Percentiles rank a stretch among this genome's conserved stretches.
phyloP scores from a whole-genome alignment of 163 green algal species.

The Scenedesmus sp. region DNA sequence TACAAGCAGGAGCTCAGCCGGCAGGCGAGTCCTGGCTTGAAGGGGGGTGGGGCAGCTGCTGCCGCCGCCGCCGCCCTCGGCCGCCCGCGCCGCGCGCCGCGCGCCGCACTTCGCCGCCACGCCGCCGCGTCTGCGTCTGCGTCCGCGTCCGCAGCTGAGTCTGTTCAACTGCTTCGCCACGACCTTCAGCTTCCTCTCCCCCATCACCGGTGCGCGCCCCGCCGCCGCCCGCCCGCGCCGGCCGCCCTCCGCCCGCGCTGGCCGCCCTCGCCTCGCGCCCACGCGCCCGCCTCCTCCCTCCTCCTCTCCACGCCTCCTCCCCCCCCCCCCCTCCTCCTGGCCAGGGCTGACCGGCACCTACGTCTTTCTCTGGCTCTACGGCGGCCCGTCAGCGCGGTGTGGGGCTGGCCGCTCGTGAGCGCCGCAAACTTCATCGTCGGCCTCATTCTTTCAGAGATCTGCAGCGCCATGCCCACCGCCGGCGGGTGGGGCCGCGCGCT shows the following conservation, averaged over 20 bases:
- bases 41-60: too few relatives aligned
- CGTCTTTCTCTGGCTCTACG: conserved; percentile 41
- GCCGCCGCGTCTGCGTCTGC: too few relatives aligned
- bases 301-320: too few relatives aligned
- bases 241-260: not conserved
- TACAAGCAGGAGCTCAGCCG: conserved; percentile 62
- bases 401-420: conserved; percentile 52
- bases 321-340: not conserved
- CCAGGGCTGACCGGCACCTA: conserved; percentile 53
- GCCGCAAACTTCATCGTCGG: conserved; percentile 50
- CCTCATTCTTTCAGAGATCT: conserved; percentile 52
- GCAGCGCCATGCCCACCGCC: conserved; percentile 44
- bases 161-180: conserved; percentile 56
- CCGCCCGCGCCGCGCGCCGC: too few relatives aligned
- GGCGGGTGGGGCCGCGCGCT: too few relatives aligned
- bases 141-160: conserved; percentile 48
- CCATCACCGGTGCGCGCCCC: conserved; percentile 38
- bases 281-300: not conserved
- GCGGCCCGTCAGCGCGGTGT: conserved; percentile 45
- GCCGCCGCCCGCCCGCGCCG: not conserved
- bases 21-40: too few relatives aligned
- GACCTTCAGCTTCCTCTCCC: conserved; percentile 52
- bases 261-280: too few relatives aligned
- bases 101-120: too few relatives aligned
- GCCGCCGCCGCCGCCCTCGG: too few relatives aligned